Evolutionary conservation across 768 basidiomycete genomes (phyloP), one percentile per base, ranked within the genome.

Genomic region (Suillus brevipes): DNA sequence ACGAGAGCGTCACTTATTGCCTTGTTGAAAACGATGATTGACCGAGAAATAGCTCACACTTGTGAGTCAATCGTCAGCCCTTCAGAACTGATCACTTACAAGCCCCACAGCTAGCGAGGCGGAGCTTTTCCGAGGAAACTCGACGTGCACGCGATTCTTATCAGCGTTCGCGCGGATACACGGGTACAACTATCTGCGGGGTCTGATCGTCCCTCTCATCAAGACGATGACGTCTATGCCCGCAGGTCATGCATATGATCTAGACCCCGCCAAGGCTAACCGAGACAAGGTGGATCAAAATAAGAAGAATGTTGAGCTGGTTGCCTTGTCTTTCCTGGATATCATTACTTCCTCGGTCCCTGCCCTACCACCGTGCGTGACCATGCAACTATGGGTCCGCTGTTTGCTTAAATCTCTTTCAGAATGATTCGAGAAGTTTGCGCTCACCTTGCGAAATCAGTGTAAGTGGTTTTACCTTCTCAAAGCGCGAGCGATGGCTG

Each of bases 381-480:
- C 25, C 6, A 59, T 12, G 28, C 18, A 42, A 47, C 53, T 7
- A 20, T 60, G 47, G 36, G 10, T 49, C 36, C 3, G 16, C 13
- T 47, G 14, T 36, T n/a, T 40, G 16, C 56, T 60, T 38, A 13
- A 20, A 57, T 68, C n/a, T 68, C 65, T 63, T 62, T 1, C 67
- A 94, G 93, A 14, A 91, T 94, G 84, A 87, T 95, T 74, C 90
- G 92, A 6, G 94, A 95, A 77, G 87, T 95, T 38, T 93, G 90
- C 69, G 84, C 89, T 25, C 91, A 96, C 72, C 90, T 98, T 47
- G 87, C 86, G 56, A 84, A 83, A 66, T 82, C 84, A 58, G 92
- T 94, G 93, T 95, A 79, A 73, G 92, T 79, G 20, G 58, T 16
- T 55, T 55, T 60, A 20, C 57, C 38, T 31, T 45, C 60, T 60